Conservation (phyloP, 768 basidiomycete species). For the Xanthoconium stramineum region DNA sequence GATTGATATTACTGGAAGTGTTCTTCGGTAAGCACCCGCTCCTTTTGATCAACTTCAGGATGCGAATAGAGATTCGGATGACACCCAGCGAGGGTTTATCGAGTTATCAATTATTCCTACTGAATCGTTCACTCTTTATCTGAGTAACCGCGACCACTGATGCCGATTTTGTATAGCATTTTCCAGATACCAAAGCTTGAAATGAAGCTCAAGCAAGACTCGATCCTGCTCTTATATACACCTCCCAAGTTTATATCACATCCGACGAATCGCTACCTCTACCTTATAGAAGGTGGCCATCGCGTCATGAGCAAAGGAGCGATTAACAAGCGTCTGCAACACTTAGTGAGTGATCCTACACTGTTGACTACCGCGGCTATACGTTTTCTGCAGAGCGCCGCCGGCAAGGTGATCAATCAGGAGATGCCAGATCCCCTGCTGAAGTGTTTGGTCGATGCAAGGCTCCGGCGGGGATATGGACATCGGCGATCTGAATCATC, state of each 20-base stretch:
- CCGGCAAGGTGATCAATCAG: slow-evolving; percentile 65
- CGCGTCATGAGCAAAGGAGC: no score
- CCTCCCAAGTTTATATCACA: slow-evolving; percentile 93
- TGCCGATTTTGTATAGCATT: slow-evolving; percentile 51
- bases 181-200: no score
- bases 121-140: slow-evolving; percentile 25
- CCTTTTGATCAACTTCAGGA: not conserved
- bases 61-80: no score
- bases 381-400: slow-evolving; percentile 43
- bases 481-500: slow-evolving; percentile 40
- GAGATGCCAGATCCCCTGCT: slow-evolving; percentile 65
- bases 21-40: slow-evolving; percentile 69
- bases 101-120: slow-evolving; percentile 49
- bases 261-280: slow-evolving; percentile 62
- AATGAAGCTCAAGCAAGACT: slow-evolving; percentile 53
- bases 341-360: slow-evolving; percentile 66
- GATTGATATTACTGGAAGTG: slow-evolving; percentile 83
- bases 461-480: slow-evolving; percentile 91
- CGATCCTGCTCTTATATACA: slow-evolving; percentile 87
- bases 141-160: slow-evolving; percentile 4
- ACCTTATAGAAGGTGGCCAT: no score
- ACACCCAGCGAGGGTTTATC: not conserved
- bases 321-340: no score
- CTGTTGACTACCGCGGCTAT: not conserved
- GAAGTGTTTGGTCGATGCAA: slow-evolving; percentile 46